phyloP scores from a whole-genome alignment of 345 rosid species.

The Passiflora organensis region DNA sequence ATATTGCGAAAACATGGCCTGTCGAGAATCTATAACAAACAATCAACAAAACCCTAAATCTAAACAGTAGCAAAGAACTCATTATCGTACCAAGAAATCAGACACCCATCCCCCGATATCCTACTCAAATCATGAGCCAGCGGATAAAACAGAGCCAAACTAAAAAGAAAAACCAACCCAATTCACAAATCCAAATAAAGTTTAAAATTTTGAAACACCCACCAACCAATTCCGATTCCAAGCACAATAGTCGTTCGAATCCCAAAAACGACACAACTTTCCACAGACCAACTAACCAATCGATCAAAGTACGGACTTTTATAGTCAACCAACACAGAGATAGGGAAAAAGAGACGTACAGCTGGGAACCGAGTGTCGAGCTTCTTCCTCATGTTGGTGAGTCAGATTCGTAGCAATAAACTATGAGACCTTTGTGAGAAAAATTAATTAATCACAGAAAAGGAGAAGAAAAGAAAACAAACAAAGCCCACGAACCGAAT shows the following conservation, averaged over 20 bases:
- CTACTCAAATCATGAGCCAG: background rate
- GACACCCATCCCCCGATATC: slow-evolving; percentile 2
- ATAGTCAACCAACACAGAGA: background rate
- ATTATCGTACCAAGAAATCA: background rate
- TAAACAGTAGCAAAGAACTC: background rate
- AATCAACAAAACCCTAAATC: background rate
- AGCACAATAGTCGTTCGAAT: background rate
- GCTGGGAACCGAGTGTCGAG: slow-evolving; percentile 79
- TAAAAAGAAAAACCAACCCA: background rate
- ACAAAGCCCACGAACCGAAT: background rate
- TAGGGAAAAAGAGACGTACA: slow-evolving; percentile 33
- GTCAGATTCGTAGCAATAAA: slow-evolving; percentile 41
- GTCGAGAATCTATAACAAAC: background rate
- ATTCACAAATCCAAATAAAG: background rate
- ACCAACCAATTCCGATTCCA: slow-evolving; percentile 2
- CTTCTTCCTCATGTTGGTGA: slow-evolving; percentile 58
- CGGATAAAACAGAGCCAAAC: background rate
- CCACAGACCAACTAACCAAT: background rate
- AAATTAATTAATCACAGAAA: slow-evolving; percentile 1
- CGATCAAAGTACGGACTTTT: background rate
- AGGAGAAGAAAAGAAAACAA: slow-evolving; percentile 1
- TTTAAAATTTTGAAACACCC: background rate
- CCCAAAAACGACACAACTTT: background rate
- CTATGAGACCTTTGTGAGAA: slow-evolving; percentile 2
- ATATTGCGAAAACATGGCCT: background rate